Percentiles rank a stretch among this genome's conserved stretches.
phyloP scores from a whole-genome alignment of 2,329 filamentous ascomycete species.

The Talaromyces sp. region DNA sequence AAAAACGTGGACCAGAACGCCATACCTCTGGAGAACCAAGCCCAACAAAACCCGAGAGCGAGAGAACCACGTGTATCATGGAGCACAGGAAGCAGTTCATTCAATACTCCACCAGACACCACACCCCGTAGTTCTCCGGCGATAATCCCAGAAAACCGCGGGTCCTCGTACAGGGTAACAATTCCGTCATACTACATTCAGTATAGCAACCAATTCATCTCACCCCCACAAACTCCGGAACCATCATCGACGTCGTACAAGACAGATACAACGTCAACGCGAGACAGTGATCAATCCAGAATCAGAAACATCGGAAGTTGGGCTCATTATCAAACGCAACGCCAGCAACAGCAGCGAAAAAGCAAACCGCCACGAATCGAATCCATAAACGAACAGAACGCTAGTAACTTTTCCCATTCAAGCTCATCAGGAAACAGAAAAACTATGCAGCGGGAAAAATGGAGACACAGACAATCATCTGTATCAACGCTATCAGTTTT shows the following conservation, averaged over 20 bases:
- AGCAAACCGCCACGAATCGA: neutral
- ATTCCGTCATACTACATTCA: conserved; percentile 5
- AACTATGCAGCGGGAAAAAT: neutral
- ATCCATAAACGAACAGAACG: neutral
- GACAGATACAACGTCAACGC: neutral
- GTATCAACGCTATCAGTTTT: conserved; percentile 10
- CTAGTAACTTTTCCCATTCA: neutral
- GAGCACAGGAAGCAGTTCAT: neutral
- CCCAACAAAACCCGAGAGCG: neutral
- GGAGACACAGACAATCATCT: conserved; percentile 1
- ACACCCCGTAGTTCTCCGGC: neutral
- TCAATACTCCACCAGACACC: too few species aligned
- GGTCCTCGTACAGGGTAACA: conserved; percentile 4
- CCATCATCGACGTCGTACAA: neutral
- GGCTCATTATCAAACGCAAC: neutral
- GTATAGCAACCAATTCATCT: conserved; percentile 5
- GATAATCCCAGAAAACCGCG: neutral
- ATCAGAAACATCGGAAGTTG: neutral
- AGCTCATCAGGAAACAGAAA: neutral
- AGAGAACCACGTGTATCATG: neutral
- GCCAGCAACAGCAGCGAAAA: neutral
- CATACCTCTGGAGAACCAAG: neutral
- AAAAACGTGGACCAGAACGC: neutral
- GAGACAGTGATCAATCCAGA: neutral
- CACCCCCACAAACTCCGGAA: neutral